Percentiles rank a stretch among this genome's conserved stretches.
phyloP scores from a whole-genome alignment of 768 basidiomycete species.

The Phallus indusiatus region DNA sequence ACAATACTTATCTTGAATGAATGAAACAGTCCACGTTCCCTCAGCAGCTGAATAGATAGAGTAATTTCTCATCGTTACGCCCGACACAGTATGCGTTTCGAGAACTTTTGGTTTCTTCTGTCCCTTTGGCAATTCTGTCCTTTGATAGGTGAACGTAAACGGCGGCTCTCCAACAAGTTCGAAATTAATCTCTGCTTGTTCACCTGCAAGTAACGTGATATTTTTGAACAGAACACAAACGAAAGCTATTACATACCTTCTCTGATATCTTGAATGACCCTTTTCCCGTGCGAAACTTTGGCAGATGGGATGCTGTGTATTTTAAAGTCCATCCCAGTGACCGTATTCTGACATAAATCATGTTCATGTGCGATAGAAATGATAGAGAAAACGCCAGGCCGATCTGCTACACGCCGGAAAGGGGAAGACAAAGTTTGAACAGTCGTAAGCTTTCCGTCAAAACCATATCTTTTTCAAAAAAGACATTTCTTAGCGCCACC shows the following conservation, averaged over 20 bases:
- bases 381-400: slow-evolving; percentile 76
- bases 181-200: slow-evolving; percentile 91
- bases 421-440: slow-evolving; percentile 73
- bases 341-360: slow-evolving; percentile 78
- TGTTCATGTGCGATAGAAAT: slow-evolving; percentile 87
- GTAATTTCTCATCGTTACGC: slow-evolving; percentile 64
- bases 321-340: slow-evolving; percentile 61
- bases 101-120: slow-evolving; percentile 68
- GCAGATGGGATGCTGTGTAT: slow-evolving; percentile 85
- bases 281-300: slow-evolving; percentile 78
- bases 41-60: slow-evolving; percentile 88
- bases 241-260: slow-evolving; percentile 50
- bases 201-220: slow-evolving; percentile 39
- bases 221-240: not conserved
- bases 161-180: slow-evolving; percentile 86
- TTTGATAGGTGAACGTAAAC: slow-evolving; percentile 92
- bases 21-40: slow-evolving; percentile 91
- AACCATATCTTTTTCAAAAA: slow-evolving; percentile 61
- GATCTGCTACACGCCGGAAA: slow-evolving; percentile 77
- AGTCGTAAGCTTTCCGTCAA: slow-evolving; percentile 63
- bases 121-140: slow-evolving; percentile 43
- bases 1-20: slow-evolving; percentile 84
- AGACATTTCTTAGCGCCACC: not conserved
- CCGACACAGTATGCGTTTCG: slow-evolving; percentile 85
- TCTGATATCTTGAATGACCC: slow-evolving; percentile 75